phyloP scores from a whole-genome alignment of 2,329 filamentous ascomycete genomes.

The Elsinoe arachidis region DNA sequence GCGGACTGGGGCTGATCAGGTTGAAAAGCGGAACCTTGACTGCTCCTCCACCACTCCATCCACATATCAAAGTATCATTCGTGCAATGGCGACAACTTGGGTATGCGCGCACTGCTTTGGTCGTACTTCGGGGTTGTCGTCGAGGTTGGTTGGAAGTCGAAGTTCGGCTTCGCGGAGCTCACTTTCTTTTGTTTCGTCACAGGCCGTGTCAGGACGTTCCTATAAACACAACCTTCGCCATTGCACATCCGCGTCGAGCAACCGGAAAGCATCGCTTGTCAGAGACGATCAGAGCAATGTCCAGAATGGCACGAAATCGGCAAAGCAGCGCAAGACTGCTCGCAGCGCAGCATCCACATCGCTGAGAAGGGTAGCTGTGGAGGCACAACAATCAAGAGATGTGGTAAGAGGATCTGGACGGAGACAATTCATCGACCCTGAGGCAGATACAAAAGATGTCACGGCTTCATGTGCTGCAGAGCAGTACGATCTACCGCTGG shows the following conservation, averaged over 20 bases:
- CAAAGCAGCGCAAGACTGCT: constrained; percentile 39
- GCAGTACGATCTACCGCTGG: constrained; percentile 52
- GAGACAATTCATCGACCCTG: constrained; percentile 37
- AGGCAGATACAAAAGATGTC: constrained; percentile 42
- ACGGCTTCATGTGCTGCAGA: constrained; percentile 62
- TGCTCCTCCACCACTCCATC: constrained; percentile 3
- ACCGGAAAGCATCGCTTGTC: too few species aligned
- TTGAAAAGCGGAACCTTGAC: neutral
- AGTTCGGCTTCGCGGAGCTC: constrained; percentile 2
- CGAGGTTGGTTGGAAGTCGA: neutral
- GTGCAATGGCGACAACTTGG: constrained; percentile 7
- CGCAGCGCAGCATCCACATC: constrained; percentile 58
- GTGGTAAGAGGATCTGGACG: constrained; percentile 42
- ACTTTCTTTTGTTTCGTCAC: neutral
- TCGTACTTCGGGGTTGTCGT: neutral
- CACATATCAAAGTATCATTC: neutral
- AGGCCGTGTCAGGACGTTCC: neutral
- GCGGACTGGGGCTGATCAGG: constrained; percentile 1
- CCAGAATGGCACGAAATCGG: neutral
- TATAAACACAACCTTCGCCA: neutral
- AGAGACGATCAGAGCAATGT: neutral
- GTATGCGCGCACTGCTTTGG: constrained; percentile 4
- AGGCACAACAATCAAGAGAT: constrained; percentile 60
- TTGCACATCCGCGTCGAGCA: neutral
- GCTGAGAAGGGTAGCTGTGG: constrained; percentile 73